These are phyloP conservation scores for Didymella lethalis DNA, from an alignment of 2,329 filamentous ascomycete species.

Conservation along the genomic window DNA sequence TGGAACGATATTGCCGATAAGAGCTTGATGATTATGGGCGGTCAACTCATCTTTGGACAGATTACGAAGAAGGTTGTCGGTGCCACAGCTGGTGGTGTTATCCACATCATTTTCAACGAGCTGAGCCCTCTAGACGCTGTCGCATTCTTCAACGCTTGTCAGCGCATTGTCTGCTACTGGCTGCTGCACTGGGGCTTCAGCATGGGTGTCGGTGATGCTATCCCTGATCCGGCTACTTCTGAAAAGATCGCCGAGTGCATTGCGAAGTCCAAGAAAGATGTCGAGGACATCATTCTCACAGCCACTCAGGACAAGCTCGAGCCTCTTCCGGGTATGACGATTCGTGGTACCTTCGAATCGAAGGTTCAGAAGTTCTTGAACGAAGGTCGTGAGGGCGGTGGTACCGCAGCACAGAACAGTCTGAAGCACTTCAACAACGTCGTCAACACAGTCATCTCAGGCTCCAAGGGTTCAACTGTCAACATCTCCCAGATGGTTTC, in stretches of 20 bases:
- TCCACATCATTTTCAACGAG: conserved; percentile 97
- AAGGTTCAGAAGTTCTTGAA: conserved; percentile 95
- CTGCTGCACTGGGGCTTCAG: conserved; percentile 95
- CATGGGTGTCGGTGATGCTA: conserved; percentile 97
- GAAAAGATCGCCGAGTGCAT: conserved; percentile 84
- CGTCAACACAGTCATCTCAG: conserved; percentile 93
- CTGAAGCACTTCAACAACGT: conserved; percentile 97
- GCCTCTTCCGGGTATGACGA: conserved; percentile 96
- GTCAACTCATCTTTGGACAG: conserved; percentile 88
- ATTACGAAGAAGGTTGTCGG: conserved; percentile 94
- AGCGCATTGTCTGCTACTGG: conserved; percentile 97
- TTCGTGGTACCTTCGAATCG: conserved; percentile 97
- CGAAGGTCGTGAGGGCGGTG: conserved; percentile 93
- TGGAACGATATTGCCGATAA: conserved; percentile 76
- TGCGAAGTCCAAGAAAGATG: conserved; percentile 79
- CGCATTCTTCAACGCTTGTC: conserved; percentile 93
- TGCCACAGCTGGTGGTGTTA: conserved; percentile 86
- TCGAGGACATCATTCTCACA: conserved; percentile 74
- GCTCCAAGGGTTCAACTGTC: conserved; percentile 98
- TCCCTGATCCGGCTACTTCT: conserved; percentile 87
- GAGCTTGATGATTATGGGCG: conserved; percentile 82
- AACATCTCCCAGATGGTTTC: conserved; percentile 99
- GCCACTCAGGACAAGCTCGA: conserved; percentile 90
- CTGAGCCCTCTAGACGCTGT: conserved; percentile 85
- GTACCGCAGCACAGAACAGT: conserved; percentile 89